Percentiles rank a stretch among this genome's conserved stretches.
Evolutionary conservation across 192 early-diverging fungal genomes (phyloP).

Genomic region (Physocladia obscura): DNA sequence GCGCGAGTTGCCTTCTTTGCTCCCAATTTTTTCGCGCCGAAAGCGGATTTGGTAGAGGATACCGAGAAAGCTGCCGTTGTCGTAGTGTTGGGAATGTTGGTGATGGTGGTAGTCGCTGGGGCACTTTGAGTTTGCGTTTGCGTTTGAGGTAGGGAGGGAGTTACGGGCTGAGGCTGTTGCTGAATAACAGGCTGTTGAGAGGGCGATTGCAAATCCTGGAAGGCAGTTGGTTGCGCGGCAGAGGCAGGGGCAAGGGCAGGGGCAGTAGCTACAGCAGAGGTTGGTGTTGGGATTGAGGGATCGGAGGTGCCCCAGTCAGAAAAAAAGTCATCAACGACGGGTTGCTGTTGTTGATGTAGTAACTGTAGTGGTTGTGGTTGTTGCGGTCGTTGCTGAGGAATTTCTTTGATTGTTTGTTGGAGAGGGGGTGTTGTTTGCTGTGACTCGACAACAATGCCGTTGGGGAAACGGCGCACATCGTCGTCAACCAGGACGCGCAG

Average conservation of each 20-base stretch:
- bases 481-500: conserved; percentile 2
- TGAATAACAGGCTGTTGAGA: neutral
- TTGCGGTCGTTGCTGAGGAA: too few relatives aligned
- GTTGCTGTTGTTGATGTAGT: too few relatives aligned
- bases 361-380: too few relatives aligned
- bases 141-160: conserved; percentile 25
- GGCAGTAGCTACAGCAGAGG: conserved; percentile 35
- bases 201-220: neutral
- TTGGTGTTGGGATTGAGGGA: neutral
- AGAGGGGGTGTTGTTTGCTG: neutral
- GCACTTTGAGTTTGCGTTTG: conserved; percentile 13
- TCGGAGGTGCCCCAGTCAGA: conserved; percentile 50
- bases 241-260: conserved; percentile 39
- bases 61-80: neutral
- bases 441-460: conserved; percentile 45
- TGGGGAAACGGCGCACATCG: conserved; percentile 35
- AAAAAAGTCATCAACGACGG: conserved; percentile 64
- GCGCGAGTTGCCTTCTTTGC: conserved; percentile 80
- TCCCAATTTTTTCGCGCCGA: conserved; percentile 71
- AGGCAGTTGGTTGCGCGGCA: conserved; percentile 35
- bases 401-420: neutral
- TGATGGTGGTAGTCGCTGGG: neutral
- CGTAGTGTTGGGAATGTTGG: conserved; percentile 16
- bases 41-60: conserved; percentile 23
- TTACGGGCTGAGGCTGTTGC: conserved; percentile 28